Percentiles rank a stretch among this genome's conserved stretches.
phyloP scores from a whole-genome alignment of 2,329 filamentous ascomycete genomes.

The Hymenoscyphus fraxineus region DNA sequence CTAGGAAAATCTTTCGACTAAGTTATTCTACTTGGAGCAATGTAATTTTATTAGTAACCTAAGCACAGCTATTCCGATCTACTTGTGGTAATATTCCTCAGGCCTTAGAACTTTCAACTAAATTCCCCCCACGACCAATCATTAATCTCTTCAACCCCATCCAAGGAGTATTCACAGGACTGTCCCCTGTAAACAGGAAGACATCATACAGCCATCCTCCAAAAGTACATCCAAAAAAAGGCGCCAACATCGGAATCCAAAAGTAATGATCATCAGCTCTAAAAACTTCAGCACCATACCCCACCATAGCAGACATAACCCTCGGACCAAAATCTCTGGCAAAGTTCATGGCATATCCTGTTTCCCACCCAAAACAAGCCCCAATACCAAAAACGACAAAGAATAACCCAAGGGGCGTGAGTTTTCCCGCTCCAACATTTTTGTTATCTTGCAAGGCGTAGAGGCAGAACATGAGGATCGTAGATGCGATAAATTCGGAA shows the following conservation, averaged over 20 bases:
- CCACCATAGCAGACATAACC: constrained; percentile 62
- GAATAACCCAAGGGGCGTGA: constrained; percentile 61
- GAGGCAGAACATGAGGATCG: constrained; percentile 68
- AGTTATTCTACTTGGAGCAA: too few relatives aligned
- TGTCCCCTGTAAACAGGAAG: constrained; percentile 44
- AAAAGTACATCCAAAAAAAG: constrained; percentile 61
- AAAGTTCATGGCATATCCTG: constrained; percentile 71
- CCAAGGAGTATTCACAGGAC: constrained; percentile 32
- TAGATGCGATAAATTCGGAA: constrained; percentile 65
- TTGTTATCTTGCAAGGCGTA: constrained; percentile 62
- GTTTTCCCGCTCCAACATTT: constrained; percentile 47
- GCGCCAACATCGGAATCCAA: constrained; percentile 70
- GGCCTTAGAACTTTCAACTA: background rate
- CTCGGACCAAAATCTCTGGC: constrained; percentile 68
- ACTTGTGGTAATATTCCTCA: background rate
- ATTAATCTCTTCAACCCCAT: constrained; percentile 29
- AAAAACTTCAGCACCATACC: constrained; percentile 67
- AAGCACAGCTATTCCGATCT: too few relatives aligned
- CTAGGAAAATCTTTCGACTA: too few relatives aligned
- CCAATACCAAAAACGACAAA: constrained; percentile 73
- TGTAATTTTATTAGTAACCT: too few relatives aligned
- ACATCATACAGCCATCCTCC: constrained; percentile 66
- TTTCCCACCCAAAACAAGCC: constrained; percentile 72
- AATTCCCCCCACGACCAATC: background rate
- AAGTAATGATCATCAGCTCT: constrained; percentile 66